These are phyloP conservation scores for Ceratocystis papillata DNA, from an alignment of 2,329 filamentous ascomycete species.

Conservation along the genomic window DNA sequence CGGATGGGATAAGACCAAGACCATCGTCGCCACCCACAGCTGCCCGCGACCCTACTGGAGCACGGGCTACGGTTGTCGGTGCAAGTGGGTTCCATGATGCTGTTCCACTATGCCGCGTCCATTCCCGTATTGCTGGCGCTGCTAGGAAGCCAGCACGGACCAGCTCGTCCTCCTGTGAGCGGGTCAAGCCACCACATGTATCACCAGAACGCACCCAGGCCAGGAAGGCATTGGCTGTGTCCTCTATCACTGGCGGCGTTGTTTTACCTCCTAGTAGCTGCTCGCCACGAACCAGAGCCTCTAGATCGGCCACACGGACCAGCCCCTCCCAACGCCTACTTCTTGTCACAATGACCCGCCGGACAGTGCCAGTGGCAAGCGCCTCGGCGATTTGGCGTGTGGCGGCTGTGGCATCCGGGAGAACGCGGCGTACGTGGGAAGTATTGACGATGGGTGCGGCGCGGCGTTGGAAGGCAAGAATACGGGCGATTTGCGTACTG, in stretches of 20 bases:
- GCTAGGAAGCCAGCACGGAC: slow-evolving; percentile 59
- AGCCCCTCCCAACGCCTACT: slow-evolving; percentile 54
- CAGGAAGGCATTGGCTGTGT: slow-evolving; percentile 42
- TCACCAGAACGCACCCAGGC: slow-evolving; percentile 27
- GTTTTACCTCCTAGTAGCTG: slow-evolving; percentile 30
- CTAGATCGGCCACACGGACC: slow-evolving; percentile 46
- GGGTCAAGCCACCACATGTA: slow-evolving; percentile 32
- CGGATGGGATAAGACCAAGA: slow-evolving; percentile 30
- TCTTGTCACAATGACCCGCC: slow-evolving; percentile 46
- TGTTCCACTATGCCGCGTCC: slow-evolving; percentile 29
- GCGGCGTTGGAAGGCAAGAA: slow-evolving; percentile 49
- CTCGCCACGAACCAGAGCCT: slow-evolving; percentile 31
- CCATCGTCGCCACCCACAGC: slow-evolving; percentile 47
- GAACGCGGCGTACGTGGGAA: slow-evolving; percentile 54
- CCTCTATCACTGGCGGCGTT: slow-evolving; percentile 17
- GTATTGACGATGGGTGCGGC: slow-evolving; percentile 55
- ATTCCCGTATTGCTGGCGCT: slow-evolving; percentile 28
- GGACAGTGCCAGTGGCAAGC: slow-evolving; percentile 44
- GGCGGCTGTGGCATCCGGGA: slow-evolving; percentile 50
- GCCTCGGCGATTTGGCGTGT: slow-evolving; percentile 59
- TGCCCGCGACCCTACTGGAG: slow-evolving; percentile 22
- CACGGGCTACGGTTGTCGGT: slow-evolving; percentile 10
- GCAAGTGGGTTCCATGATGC: slow-evolving; percentile 52
- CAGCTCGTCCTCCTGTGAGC: slow-evolving; percentile 44
- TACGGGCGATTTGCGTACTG: slow-evolving; percentile 50